Conservation (phyloP, 129 eudicot genomes). For the Rutidosis leptorrhynchoides region DNA sequence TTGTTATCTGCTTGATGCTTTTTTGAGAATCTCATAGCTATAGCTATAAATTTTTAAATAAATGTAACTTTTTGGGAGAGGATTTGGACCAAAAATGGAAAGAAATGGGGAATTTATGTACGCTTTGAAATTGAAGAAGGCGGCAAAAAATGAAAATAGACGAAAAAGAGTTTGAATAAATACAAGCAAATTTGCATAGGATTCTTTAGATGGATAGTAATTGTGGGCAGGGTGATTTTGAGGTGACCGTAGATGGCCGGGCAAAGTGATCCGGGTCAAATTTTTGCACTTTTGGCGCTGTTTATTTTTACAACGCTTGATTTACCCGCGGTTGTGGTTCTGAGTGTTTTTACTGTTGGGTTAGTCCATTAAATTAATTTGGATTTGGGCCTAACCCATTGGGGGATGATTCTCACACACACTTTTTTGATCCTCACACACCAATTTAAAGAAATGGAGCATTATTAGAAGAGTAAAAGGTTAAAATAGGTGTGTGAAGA, state of each 20-base stretch:
- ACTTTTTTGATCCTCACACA: no score
- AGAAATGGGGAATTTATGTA: slow-evolving; percentile 7
- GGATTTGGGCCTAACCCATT: background rate
- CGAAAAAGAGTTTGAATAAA: slow-evolving; percentile 10
- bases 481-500: no score
- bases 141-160: slow-evolving; percentile 37
- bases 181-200: slow-evolving; percentile 28
- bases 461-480: no score
- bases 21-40: slow-evolving; percentile 30
- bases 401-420: no score
- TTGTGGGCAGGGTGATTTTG: background rate
- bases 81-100: slow-evolving; percentile 8
- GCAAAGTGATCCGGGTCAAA: slow-evolving; percentile 35
- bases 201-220: slow-evolving; percentile 19
- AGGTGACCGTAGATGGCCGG: slow-evolving; percentile 48
- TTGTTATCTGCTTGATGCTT: slow-evolving; percentile 34
- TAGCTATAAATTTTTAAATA: background rate
- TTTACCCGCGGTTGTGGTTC: slow-evolving; percentile 45
- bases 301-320: slow-evolving; percentile 45
- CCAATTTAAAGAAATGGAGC: no score
- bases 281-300: slow-evolving; percentile 27
- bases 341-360: background rate
- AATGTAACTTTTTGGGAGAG: slow-evolving; percentile 6
- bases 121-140: slow-evolving; percentile 29
- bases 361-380: background rate